Conservation (phyloP, 345 rosid genomes). For the Ailanthus altissimus region DNA sequence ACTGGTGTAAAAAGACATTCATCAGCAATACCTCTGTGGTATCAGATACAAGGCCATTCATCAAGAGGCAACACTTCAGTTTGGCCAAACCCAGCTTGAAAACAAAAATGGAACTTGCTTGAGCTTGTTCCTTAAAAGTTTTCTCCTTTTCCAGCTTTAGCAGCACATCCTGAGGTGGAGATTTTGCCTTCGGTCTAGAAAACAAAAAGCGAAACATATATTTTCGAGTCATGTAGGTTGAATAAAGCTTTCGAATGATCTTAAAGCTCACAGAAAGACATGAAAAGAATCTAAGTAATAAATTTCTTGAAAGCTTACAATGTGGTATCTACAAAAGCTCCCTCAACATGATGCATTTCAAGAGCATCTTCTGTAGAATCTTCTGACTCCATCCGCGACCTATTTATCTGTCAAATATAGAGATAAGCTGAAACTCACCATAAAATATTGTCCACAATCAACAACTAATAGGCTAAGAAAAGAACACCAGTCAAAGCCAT, state of each 20-base stretch:
- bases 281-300: slow-evolving; percentile 16
- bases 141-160: slow-evolving; percentile 81
- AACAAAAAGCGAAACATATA: slow-evolving; percentile 20
- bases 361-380: slow-evolving; percentile 60
- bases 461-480: not conserved
- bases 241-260: slow-evolving; percentile 10
- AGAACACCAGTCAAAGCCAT: not conserved
- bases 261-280: not conserved
- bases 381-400: slow-evolving; percentile 56
- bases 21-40: slow-evolving; percentile 69
- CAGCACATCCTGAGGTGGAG: slow-evolving; percentile 81
- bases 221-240: not conserved
- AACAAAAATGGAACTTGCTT: slow-evolving; percentile 80
- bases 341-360: slow-evolving; percentile 87
- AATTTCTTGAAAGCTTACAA: slow-evolving; percentile 52
- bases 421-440: slow-evolving; percentile 4
- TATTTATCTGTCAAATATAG: slow-evolving; percentile 59
- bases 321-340: slow-evolving; percentile 83
- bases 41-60: slow-evolving; percentile 96
- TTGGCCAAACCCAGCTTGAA: slow-evolving; percentile 85
- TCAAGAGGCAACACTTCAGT: slow-evolving; percentile 66
- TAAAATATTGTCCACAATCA: not conserved
- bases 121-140: slow-evolving; percentile 54
- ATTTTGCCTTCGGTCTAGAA: slow-evolving; percentile 69
- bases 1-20: slow-evolving; percentile 6